Percentiles rank a stretch among this genome's conserved stretches.
Conservation (phyloP, 805 yeast genomes). For the Candida michaelii region DNA sequence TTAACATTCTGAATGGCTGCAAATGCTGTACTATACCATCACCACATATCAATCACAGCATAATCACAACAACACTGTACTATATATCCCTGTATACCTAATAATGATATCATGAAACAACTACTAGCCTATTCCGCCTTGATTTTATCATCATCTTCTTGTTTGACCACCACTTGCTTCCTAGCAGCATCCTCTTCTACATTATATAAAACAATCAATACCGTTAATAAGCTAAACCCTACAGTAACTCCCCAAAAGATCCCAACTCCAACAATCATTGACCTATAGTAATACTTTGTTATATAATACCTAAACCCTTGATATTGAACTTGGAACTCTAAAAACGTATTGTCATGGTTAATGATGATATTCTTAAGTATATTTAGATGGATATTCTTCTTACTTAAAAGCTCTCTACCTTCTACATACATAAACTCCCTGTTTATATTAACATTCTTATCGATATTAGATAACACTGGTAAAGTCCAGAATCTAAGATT, state of each 20-base stretch:
- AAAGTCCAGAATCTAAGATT: constrained; percentile 37
- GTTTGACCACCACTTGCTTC: background rate
- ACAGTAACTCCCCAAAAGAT: constrained; percentile 39
- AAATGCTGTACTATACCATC: too few species aligned
- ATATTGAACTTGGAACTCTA: constrained; percentile 35
- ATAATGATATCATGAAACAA: too few species aligned
- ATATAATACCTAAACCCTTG: constrained; percentile 43
- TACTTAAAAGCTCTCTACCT: background rate
- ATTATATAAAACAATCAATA: constrained; percentile 12
- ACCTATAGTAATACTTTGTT: constrained; percentile 31
- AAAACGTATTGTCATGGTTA: constrained; percentile 16
- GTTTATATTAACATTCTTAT: constrained; percentile 15
- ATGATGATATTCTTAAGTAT: constrained; percentile 12
- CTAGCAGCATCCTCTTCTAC: background rate
- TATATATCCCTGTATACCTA: background rate
- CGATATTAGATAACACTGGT: constrained; percentile 24
- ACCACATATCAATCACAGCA: too few species aligned
- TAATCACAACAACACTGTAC: too few species aligned
- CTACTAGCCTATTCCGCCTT: too few species aligned
- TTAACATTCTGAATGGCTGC: too few species aligned
- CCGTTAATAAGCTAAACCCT: constrained; percentile 26
- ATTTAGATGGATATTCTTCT: background rate
- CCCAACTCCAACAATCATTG: constrained; percentile 35
- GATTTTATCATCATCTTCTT: background rate
- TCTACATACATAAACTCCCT: background rate